Percentiles rank a stretch among this genome's conserved stretches.
These are phyloP conservation scores for Chlamydomonas incerta DNA, from an alignment of 139 green algal species.

Conservation along the genomic window DNA sequence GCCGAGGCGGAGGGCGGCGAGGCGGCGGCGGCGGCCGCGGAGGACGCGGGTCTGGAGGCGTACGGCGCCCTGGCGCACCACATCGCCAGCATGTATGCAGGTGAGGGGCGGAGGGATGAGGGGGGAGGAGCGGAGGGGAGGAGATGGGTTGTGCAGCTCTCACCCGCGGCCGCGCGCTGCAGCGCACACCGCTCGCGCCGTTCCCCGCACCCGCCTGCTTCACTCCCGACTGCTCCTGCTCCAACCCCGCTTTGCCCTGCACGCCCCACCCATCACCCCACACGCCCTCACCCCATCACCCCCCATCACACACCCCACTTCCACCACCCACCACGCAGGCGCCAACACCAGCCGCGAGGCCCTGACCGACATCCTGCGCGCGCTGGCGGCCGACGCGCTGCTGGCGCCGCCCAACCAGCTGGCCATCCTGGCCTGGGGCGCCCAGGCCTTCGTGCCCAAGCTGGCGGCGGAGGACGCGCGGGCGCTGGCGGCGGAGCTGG, in stretches of 20 bases:
- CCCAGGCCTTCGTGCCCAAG: conserved; percentile 29
- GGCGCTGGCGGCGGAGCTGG: conserved; percentile 30
- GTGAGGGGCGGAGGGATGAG: not conserved
- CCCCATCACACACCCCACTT: too few species aligned
- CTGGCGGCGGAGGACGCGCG: conserved; percentile 9
- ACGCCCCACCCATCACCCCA: not conserved
- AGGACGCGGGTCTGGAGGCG: conserved; percentile 5
- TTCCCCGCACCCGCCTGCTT: too few species aligned
- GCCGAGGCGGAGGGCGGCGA: too few species aligned
- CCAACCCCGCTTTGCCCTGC: too few species aligned
- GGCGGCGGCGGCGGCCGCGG: conserved; percentile 4
- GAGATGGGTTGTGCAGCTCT: not conserved
- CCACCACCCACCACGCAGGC: conserved; percentile 8
- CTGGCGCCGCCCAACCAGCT: conserved; percentile 15
- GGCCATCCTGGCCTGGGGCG: conserved; percentile 32
- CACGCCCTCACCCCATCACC: not conserved
- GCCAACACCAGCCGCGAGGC: conserved; percentile 25
- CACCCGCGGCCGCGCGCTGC: too few species aligned
- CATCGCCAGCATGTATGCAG: conserved; percentile 39
- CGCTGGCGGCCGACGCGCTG: not conserved
- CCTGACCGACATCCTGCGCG: conserved; percentile 18
- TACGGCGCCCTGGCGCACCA: not conserved
- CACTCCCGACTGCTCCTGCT: too few species aligned
- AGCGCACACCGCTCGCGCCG: too few species aligned
- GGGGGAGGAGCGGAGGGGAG: not conserved